These are phyloP conservation scores for Alternaria longipes DNA, from an alignment of 2,329 filamentous ascomycete genomes.

Conservation along the genomic window DNA sequence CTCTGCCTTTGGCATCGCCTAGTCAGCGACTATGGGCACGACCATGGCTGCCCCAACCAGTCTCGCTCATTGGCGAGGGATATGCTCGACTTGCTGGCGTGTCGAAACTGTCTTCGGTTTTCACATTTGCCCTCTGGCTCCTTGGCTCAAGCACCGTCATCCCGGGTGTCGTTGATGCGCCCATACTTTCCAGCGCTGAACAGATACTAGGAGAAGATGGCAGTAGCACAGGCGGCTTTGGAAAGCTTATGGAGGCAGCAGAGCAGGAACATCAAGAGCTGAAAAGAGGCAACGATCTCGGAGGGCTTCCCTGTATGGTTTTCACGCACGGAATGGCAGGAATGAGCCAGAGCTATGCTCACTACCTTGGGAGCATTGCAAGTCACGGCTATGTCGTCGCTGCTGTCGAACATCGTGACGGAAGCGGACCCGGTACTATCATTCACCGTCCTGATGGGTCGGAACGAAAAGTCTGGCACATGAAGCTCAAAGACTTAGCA, in stretches of 20 bases:
- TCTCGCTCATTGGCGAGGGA: conserved; percentile 55
- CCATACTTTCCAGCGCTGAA: conserved; percentile 43
- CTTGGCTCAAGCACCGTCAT: conserved; percentile 55
- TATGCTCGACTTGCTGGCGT: conserved; percentile 55
- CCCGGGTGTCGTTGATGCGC: conserved; percentile 56
- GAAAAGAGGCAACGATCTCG: conserved; percentile 37
- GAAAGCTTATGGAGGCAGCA: conserved; percentile 25
- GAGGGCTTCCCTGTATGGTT: conserved; percentile 54
- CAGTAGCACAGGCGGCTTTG: conserved; percentile 23
- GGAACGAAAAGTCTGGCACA: conserved; percentile 50
- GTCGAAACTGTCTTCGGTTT: conserved; percentile 44
- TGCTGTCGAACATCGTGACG: conserved; percentile 59
- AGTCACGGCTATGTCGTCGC: conserved; percentile 58
- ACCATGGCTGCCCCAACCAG: conserved; percentile 56
- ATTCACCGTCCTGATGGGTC: conserved; percentile 48
- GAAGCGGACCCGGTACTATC: conserved; percentile 56
- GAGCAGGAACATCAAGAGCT: conserved; percentile 33
- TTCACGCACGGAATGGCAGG: conserved; percentile 60
- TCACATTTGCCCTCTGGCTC: conserved; percentile 54
- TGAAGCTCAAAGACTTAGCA: conserved; percentile 48
- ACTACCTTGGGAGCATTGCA: conserved; percentile 58
- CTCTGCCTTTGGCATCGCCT: conserved; percentile 28
- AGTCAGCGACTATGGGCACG: conserved; percentile 47
- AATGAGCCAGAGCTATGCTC: conserved; percentile 57
- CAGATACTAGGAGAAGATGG: conserved; percentile 35